Evolutionary conservation across 805 yeast species (phyloP).

Genomic region (Saccharomycopsis selenospora): DNA sequence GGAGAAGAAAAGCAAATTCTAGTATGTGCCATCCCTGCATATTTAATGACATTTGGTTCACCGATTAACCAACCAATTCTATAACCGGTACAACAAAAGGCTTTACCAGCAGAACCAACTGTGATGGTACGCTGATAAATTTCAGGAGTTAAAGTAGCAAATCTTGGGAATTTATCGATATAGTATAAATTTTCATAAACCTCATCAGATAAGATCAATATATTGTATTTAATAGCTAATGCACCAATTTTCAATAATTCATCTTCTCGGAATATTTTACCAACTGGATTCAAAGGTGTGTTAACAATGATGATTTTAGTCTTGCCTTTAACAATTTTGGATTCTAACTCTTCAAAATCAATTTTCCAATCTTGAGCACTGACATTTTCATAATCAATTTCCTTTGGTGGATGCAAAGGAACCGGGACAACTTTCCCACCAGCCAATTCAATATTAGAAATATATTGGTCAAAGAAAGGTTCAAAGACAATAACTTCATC

Average conservation of each 20-base stretch:
- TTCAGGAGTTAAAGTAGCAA: slow-evolving; percentile 78
- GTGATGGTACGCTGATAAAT: slow-evolving; percentile 73
- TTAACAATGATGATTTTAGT: slow-evolving; percentile 86
- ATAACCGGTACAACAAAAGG: slow-evolving; percentile 99
- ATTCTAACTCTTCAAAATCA: slow-evolving; percentile 69
- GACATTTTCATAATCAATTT: slow-evolving; percentile 53
- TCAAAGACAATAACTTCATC: slow-evolving; percentile 96
- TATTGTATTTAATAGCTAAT: slow-evolving; percentile 76
- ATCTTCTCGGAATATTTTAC: slow-evolving; percentile 72
- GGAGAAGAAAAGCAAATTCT: slow-evolving; percentile 90
- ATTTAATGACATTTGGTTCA: slow-evolving; percentile 69
- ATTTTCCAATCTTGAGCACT: slow-evolving; percentile 83
- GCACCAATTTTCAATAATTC: slow-evolving; percentile 74
- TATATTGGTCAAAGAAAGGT: slow-evolving; percentile 96
- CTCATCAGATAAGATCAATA: slow-evolving; percentile 83
- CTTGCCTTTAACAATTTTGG: slow-evolving; percentile 53
- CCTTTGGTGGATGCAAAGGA: slow-evolving; percentile 75
- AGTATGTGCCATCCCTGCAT: slow-evolving; percentile 84
- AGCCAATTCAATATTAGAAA: slow-evolving; percentile 85
- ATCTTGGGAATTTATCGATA: slow-evolving; percentile 61
- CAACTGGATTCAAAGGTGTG: slow-evolving; percentile 95
- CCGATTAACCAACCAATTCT: slow-evolving; percentile 96
- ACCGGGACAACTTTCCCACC: slow-evolving; percentile 91
- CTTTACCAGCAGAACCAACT: slow-evolving; percentile 95
- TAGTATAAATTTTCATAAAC: slow-evolving; percentile 90